These are phyloP conservation scores for Talaromyces atroroseus DNA, from an alignment of 2,329 filamentous ascomycete genomes.

Conservation along the genomic window DNA sequence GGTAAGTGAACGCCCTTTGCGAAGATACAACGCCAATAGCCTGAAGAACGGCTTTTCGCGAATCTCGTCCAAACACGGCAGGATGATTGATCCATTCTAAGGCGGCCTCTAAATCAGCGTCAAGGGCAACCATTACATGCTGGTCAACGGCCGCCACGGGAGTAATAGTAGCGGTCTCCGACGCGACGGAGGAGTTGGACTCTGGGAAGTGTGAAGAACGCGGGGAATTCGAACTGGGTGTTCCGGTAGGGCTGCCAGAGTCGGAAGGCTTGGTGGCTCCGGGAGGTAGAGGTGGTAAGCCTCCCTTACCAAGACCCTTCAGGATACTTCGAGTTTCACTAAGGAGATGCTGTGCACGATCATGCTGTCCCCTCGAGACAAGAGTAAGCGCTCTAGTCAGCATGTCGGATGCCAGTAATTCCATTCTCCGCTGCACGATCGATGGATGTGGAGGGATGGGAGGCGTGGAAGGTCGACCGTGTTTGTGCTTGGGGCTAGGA, in stretches of 20 bases:
- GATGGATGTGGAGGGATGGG: constrained; percentile 92
- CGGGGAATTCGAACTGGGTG: constrained; percentile 34
- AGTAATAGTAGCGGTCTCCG: constrained; percentile 42
- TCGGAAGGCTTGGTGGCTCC: constrained; percentile 37
- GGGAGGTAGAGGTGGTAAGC: constrained; percentile 78
- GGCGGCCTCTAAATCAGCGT: constrained; percentile 81
- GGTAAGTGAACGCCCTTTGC: constrained; percentile 88
- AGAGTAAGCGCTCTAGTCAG: constrained; percentile 85
- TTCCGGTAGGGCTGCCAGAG: constrained; percentile 34
- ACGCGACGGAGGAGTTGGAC: constrained; percentile 25
- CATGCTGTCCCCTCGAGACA: constrained; percentile 85
- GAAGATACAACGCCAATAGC: constrained; percentile 95
- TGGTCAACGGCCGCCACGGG: constrained; percentile 73
- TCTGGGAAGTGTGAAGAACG: constrained; percentile 31
- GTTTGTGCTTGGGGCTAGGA: constrained; percentile 55
- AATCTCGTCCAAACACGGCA: constrained; percentile 88
- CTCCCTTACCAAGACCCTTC: constrained; percentile 91
- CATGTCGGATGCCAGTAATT: constrained; percentile 96
- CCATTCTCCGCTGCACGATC: constrained; percentile 95
- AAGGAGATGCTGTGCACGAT: constrained; percentile 85
- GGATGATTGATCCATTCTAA: constrained; percentile 98
- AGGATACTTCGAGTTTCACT: constrained; percentile 92
- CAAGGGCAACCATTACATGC: constrained; percentile 75
- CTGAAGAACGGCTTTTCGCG: constrained; percentile 90
- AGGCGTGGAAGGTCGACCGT: constrained; percentile 52